Conservation (phyloP, 2,329 filamentous ascomycete species). For the Knoxdaviesia capensis region DNA sequence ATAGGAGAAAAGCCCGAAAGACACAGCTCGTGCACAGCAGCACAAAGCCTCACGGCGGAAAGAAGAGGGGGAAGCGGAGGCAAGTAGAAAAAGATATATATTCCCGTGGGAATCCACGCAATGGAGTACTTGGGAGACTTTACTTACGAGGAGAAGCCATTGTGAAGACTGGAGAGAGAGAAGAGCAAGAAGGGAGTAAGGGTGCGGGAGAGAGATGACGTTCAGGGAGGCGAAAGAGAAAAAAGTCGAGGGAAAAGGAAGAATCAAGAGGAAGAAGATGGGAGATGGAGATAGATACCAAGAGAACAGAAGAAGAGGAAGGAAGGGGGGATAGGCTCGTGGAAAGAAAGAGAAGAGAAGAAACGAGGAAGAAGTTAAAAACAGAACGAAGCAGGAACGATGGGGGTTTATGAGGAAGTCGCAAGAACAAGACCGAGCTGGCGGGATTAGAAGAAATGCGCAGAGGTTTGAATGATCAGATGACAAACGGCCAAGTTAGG, state of each 20-base stretch:
- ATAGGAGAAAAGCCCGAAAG: no score
- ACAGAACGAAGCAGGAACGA: not conserved
- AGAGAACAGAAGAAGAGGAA: slow-evolving; percentile 2
- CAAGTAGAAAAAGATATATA: not conserved
- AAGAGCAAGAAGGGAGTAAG: slow-evolving; percentile 10
- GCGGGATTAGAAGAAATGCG: no score
- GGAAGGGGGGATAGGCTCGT: slow-evolving; percentile 3
- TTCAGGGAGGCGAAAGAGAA: slow-evolving; percentile 1
- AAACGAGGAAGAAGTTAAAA: not conserved
- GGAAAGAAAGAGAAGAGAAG: slow-evolving; percentile 2
- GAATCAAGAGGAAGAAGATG: slow-evolving; percentile 1
- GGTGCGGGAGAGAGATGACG: slow-evolving; percentile 3
- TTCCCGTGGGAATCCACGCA: no score
- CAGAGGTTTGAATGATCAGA: no score
- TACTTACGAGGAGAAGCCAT: slow-evolving; percentile 70
- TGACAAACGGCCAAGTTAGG: no score
- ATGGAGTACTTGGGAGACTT: slow-evolving; percentile 1
- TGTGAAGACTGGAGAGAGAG: slow-evolving; percentile 10
- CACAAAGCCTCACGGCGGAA: not conserved
- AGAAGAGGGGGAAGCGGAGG: not conserved
- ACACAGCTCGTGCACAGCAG: not conserved
- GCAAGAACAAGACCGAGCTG: no score
- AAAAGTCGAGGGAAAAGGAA: slow-evolving; percentile 4
- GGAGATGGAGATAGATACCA: not conserved
- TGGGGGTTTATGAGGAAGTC: no score